Conservation (phyloP, 345 rosid species). For the Clausena lansium region DNA sequence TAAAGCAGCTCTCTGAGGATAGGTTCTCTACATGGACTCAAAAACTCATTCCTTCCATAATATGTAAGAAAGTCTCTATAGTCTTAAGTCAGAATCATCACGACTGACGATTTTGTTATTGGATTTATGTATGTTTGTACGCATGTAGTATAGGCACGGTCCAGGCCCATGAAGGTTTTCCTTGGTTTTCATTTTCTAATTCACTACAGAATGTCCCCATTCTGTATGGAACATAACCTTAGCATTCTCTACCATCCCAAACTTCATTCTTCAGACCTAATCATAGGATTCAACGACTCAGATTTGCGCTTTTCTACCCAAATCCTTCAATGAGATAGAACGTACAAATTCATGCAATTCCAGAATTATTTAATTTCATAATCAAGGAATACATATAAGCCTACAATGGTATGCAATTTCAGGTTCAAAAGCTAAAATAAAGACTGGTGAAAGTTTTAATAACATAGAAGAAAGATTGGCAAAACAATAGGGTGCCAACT, state of each 20-base stretch:
- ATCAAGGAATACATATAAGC: not conserved
- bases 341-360: not conserved
- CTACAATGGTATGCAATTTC: not conserved
- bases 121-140: no score
- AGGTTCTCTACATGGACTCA: no score
- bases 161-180: not conserved
- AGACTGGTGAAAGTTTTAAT: not conserved
- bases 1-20: no score
- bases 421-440: not conserved
- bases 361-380: not conserved
- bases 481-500: not conserved
- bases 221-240: not conserved
- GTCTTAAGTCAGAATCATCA: no score
- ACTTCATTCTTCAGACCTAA: not conserved
- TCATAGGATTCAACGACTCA: not conserved
- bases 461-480: not conserved
- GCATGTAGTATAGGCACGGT: no score
- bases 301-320: not conserved
- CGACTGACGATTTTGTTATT: no score
- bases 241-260: not conserved
- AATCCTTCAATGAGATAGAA: not conserved
- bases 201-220: not conserved
- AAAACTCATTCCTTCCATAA: no score
- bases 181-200: not conserved
- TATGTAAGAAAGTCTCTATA: no score